phyloP scores from a whole-genome alignment of 1,284 basidiomycete species.

The Jaminaea rosea region DNA sequence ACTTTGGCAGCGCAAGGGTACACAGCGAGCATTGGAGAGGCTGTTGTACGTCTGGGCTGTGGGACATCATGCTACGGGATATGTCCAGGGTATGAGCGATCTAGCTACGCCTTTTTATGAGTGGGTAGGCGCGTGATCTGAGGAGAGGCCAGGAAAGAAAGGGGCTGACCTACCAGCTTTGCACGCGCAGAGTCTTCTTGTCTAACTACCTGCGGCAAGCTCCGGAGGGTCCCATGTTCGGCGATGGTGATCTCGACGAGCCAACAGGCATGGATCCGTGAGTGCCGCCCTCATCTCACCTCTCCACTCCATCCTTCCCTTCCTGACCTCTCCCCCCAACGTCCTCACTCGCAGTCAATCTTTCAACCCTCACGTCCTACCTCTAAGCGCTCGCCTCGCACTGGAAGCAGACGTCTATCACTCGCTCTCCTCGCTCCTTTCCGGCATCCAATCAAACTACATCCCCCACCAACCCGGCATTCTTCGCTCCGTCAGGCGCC shows the following conservation, averaged over 20 bases:
- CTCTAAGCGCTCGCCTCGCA: constrained; percentile 29
- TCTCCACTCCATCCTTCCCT: neutral
- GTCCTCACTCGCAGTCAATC: too few species aligned
- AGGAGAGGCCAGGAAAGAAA: too few species aligned
- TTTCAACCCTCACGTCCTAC: constrained; percentile 37
- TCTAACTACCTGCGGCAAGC: too few species aligned
- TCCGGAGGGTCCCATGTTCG: too few species aligned
- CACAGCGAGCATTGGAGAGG: constrained; percentile 41
- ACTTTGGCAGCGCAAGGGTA: constrained; percentile 43
- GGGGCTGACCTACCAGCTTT: too few species aligned
- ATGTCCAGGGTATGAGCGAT: constrained; percentile 47
- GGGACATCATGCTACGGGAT: constrained; percentile 44
- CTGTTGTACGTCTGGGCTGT: constrained; percentile 47
- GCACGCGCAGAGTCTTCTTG: too few species aligned
- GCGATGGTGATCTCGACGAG: too few species aligned
- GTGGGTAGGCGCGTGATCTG: too few species aligned
- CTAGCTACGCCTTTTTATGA: constrained; percentile 47
- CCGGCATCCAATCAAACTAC: constrained; percentile 47
- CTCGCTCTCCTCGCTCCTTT: constrained; percentile 43
- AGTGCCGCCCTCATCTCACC: constrained; percentile 27
- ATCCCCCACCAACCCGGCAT: constrained; percentile 45
- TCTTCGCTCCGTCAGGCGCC: constrained; percentile 36
- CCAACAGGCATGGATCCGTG: constrained; percentile 44
- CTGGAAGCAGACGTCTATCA: constrained; percentile 46
- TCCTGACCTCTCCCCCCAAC: too few species aligned